Conservation (phyloP, 148 eudicot genomes). For the Rheum nobile region DNA sequence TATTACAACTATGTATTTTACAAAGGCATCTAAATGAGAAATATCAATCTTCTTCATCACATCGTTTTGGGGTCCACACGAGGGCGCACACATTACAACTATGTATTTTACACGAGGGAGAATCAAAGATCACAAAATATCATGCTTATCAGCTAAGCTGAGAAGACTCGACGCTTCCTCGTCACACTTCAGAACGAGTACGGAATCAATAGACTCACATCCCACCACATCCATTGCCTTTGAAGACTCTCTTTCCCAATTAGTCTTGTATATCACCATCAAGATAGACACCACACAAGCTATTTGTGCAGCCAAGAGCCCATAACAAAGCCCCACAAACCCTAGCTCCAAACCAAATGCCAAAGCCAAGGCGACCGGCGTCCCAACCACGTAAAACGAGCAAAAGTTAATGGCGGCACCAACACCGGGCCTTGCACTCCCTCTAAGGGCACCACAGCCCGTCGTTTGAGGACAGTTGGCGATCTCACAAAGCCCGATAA, state of each 20-base stretch:
- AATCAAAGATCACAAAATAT: too few relatives aligned
- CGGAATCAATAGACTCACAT: constrained; percentile 18
- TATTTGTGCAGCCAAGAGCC: constrained; percentile 66
- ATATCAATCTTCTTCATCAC: constrained; percentile 32
- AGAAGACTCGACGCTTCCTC: too few relatives aligned
- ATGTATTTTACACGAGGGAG: too few relatives aligned
- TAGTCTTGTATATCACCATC: constrained; percentile 39
- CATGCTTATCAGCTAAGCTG: too few relatives aligned
- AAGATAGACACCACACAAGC: constrained; percentile 53
- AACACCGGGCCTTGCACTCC: constrained; percentile 60
- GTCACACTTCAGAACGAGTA: constrained; percentile 24
- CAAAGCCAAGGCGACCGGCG: constrained; percentile 61
- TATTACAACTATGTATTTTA: neutral
- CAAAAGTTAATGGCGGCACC: constrained; percentile 69
- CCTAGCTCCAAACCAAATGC: constrained; percentile 44
- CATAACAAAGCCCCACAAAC: constrained; percentile 69
- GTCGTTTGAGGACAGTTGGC: constrained; percentile 92
- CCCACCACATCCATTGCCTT: constrained; percentile 75
- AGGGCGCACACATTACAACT: too few relatives aligned
- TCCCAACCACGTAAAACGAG: constrained; percentile 68
- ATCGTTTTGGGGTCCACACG: too few relatives aligned
- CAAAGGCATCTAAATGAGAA: constrained; percentile 10
- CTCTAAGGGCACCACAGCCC: constrained; percentile 74
- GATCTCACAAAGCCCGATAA: constrained; percentile 67
- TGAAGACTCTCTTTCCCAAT: constrained; percentile 63